Evolutionary conservation across 2,329 filamentous ascomycete genomes (phyloP).

Genomic region (Epichloe aotearoae): DNA sequence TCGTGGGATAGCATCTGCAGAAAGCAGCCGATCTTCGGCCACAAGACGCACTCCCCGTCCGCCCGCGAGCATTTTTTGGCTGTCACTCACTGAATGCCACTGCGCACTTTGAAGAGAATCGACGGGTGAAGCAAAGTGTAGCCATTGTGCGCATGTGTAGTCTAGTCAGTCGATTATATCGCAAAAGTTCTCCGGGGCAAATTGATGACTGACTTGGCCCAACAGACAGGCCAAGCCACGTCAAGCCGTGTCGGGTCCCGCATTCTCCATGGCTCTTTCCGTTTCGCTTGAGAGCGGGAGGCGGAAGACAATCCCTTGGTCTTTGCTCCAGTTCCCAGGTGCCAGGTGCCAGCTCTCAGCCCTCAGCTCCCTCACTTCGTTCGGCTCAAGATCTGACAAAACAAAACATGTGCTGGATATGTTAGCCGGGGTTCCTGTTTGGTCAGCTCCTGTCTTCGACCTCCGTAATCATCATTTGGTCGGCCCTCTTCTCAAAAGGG

Average conservation of each 20-base stretch:
- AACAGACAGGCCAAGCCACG: slow-evolving; percentile 3
- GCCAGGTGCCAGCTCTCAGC: background rate
- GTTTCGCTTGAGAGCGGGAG: slow-evolving; percentile 5
- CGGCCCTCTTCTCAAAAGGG: slow-evolving; percentile 6
- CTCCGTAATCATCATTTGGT: slow-evolving; percentile 1
- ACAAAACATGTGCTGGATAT: slow-evolving; percentile 2
- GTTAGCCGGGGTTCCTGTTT: slow-evolving; percentile 3
- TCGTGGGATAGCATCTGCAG: background rate
- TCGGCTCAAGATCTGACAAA: background rate
- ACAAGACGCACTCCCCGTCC: background rate
- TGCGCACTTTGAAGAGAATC: background rate
- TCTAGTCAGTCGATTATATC: background rate
- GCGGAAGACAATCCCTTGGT: slow-evolving; percentile 1
- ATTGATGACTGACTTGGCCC: background rate
- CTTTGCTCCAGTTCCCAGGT: background rate
- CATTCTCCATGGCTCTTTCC: slow-evolving; percentile 3
- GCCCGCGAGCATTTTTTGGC: background rate
- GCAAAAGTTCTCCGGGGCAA: background rate
- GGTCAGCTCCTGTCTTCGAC: background rate
- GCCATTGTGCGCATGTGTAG: background rate
- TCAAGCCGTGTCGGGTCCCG: slow-evolving; percentile 4
- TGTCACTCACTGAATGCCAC: background rate
- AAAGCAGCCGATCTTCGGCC: background rate
- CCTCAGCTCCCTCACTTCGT: background rate
- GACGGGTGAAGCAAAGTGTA: background rate